Evolutionary conservation across 371 early-diverging fungal genomes (phyloP), one percentile per base, ranked within the genome.

Genomic region (Mucor piriformis): DNA sequence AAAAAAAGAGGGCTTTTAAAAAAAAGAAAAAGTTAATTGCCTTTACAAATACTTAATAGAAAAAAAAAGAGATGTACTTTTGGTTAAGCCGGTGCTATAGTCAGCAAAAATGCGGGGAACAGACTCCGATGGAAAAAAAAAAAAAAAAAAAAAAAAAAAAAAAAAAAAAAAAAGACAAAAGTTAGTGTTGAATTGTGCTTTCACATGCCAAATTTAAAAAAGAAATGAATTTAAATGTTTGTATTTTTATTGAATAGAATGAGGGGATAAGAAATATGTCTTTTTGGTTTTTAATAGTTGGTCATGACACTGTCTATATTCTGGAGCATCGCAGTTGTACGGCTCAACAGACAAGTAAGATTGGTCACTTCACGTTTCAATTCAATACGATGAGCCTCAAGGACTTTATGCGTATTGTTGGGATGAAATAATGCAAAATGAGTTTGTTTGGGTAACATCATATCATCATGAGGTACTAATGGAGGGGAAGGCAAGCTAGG

Each of bases 331-430:
- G 83, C 83, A 6, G 86, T 80, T 1, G 88, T 85, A 46, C 82
- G 75, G 33, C 73, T 74, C n/a, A 88, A 60, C 16, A 88, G 63
- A 63, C 73, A 78, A 6, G 81, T 83, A 37, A 88, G 60, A 59
- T 84, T 79, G 3, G 77, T 69, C 16, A 88, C 81, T 64, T 88
- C 85, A 35, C 82, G 76, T 54, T 84, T 85, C 38, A 88, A 61
- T 57, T 88, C 85, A 52, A 83, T 75, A 16, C 86, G 81, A 59
- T 86, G 84, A 23, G 83, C 83, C 61, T 83, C 76, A 16, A 85
- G 68, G 27, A 78, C 77, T 40, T 54, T 21, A 13, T 61, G 53
- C 15, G 49, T 61, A 56, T 81, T 72, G 11, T 78, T 70, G 23
- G 66, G 29, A 29, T 29, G 29, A 29, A 29, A 29, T 29, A 29